Percentiles rank a stretch among this genome's conserved stretches.
Conservation (phyloP, 2,329 filamentous ascomycete species). For the Phialophora chinensis region DNA sequence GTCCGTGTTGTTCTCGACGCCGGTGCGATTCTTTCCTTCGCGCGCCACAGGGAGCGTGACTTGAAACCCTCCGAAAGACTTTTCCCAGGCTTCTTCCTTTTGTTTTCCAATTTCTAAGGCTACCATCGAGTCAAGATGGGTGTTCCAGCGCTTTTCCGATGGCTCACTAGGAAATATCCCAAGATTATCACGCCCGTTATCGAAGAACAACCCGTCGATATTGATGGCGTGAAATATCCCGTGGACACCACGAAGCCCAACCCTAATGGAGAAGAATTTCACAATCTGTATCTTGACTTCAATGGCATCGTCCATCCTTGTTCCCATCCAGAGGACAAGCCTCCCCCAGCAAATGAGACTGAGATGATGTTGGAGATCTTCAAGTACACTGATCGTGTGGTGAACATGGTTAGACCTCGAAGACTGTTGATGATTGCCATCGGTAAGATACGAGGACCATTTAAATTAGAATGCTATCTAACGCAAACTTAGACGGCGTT, state of each 20-base stretch:
- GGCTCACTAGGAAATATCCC: slow-evolving; percentile 95
- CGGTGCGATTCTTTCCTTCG: neutral
- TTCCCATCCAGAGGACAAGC: slow-evolving; percentile 92
- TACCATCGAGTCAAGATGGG: slow-evolving; percentile 65
- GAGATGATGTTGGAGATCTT: slow-evolving; percentile 99
- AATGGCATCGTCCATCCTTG: slow-evolving; percentile 99
- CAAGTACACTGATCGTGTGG: slow-evolving; percentile 96
- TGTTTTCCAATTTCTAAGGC: slow-evolving; percentile 2
- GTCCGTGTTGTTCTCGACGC: neutral
- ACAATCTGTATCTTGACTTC: slow-evolving; percentile 98
- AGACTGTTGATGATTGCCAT: slow-evolving; percentile 98
- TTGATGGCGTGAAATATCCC: slow-evolving; percentile 84
- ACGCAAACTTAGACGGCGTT: slow-evolving; percentile 73
- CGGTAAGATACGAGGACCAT: slow-evolving; percentile 57
- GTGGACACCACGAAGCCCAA: slow-evolving; percentile 85
- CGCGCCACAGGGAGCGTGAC: slow-evolving; percentile 1
- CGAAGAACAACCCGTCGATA: slow-evolving; percentile 79
- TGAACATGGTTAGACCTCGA: slow-evolving; percentile 96
- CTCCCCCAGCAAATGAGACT: slow-evolving; percentile 89
- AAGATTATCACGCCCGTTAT: slow-evolving; percentile 94
- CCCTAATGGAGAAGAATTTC: slow-evolving; percentile 96
- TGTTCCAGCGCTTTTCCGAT: slow-evolving; percentile 94
- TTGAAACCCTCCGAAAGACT: neutral
- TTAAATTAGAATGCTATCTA: slow-evolving; percentile 9
- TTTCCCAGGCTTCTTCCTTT: neutral